phyloP scores from a whole-genome alignment of 352 stramenopile species.

The Phytophthora sojae region DNA sequence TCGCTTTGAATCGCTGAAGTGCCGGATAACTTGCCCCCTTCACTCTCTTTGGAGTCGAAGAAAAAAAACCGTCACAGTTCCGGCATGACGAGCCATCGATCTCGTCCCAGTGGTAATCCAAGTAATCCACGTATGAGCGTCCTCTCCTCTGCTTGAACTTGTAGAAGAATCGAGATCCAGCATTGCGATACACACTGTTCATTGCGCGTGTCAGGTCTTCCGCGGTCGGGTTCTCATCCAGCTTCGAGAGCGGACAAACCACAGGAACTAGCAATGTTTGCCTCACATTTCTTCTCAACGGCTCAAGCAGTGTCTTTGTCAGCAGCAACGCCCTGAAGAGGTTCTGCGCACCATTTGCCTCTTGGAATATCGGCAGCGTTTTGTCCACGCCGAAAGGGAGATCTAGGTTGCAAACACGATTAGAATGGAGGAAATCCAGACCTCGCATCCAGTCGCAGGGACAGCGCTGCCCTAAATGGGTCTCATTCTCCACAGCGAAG shows the following conservation, averaged over 20 bases:
- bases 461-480: background rate
- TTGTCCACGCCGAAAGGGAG: background rate
- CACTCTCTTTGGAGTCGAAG: background rate
- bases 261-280: background rate
- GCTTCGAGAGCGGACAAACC: background rate
- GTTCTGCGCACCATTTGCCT: background rate
- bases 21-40: background rate
- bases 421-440: background rate
- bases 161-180: conserved; percentile 2
- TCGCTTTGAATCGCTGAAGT: background rate
- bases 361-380: background rate
- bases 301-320: background rate
- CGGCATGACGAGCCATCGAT: background rate
- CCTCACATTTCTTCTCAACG: background rate
- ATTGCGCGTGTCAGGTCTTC: background rate
- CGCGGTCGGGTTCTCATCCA: background rate
- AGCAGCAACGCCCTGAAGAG: background rate
- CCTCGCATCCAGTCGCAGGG: background rate
- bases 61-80: background rate
- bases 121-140: background rate
- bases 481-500: background rate
- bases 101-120: background rate
- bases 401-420: background rate
- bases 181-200: background rate
- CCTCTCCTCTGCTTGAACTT: background rate